These are phyloP conservation scores for Mycosarcoma mackinlayi DNA, from an alignment of 1,284 basidiomycete species.

Conservation along the genomic window DNA sequence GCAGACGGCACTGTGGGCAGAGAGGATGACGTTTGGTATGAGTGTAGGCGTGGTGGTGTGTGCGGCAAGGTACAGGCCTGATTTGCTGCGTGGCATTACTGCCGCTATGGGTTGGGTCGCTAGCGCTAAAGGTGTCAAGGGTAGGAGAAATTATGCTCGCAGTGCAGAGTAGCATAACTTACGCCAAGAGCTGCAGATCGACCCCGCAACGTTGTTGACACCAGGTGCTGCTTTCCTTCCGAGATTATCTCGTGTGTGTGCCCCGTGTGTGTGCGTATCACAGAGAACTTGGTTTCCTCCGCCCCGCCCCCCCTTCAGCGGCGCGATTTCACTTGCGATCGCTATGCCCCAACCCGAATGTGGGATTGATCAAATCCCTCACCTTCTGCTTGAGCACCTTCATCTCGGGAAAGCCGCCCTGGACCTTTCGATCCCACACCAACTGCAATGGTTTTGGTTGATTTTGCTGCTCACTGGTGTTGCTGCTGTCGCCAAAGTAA, in stretches of 20 bases:
- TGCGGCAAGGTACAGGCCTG: conserved; percentile 52
- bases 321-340: conserved; percentile 11
- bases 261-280: too few species aligned
- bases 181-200: too few species aligned
- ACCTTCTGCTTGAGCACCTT: conserved; percentile 31
- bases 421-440: conserved; percentile 30
- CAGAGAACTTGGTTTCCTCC: too few species aligned
- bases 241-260: too few species aligned
- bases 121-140: conserved; percentile 7
- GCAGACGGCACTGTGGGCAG: conserved; percentile 49
- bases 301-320: background rate
- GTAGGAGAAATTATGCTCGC: conserved; percentile 34
- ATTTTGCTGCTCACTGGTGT: background rate
- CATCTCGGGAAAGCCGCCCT: conserved; percentile 37
- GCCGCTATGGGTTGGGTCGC: conserved; percentile 58
- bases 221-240: too few species aligned
- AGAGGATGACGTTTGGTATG: conserved; percentile 53
- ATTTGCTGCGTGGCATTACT: conserved; percentile 57
- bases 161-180: conserved; percentile 3
- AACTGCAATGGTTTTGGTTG: too few species aligned
- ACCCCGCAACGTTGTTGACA: too few species aligned
- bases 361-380: conserved; percentile 24
- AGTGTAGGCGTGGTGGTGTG: conserved; percentile 52
- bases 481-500: background rate
- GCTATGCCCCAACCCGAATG: conserved; percentile 22